Conservation (phyloP, 2,329 filamentous ascomycete species). For the Colletotrichum sp. region DNA sequence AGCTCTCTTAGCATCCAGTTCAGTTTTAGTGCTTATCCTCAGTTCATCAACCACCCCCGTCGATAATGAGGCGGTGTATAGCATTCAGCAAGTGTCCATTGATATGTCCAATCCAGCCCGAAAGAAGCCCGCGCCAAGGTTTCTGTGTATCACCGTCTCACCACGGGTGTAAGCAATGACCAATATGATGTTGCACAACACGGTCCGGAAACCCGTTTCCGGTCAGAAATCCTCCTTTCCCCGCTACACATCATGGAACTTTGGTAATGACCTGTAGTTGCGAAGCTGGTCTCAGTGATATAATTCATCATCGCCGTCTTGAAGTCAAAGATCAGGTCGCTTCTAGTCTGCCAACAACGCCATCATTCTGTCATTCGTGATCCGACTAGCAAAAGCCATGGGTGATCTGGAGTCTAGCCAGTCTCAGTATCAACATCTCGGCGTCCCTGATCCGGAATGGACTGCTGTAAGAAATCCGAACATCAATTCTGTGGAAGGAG, state of each 20-base stretch:
- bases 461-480: background rate
- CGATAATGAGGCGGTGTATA: background rate
- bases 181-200: background rate
- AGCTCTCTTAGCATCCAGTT: background rate
- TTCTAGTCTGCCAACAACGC: background rate
- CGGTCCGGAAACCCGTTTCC: background rate
- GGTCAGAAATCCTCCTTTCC: background rate
- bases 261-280: background rate
- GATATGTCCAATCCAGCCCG: background rate
- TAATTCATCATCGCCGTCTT: background rate
- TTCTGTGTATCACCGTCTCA: background rate
- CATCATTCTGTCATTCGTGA: background rate
- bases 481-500: background rate
- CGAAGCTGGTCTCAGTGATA: background rate
- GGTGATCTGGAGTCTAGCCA: background rate
- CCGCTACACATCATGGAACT: background rate
- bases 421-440: background rate
- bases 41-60: background rate
- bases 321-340: accelerated
- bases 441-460: background rate
- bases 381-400: background rate
- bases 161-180: background rate
- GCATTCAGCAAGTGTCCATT: background rate
- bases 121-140: background rate
- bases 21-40: background rate